Evolutionary conservation across 2,329 filamentous ascomycete genomes (phyloP), one percentile per base, ranked within the genome.

Genomic region (Rasamsonia emersonii): DNA sequence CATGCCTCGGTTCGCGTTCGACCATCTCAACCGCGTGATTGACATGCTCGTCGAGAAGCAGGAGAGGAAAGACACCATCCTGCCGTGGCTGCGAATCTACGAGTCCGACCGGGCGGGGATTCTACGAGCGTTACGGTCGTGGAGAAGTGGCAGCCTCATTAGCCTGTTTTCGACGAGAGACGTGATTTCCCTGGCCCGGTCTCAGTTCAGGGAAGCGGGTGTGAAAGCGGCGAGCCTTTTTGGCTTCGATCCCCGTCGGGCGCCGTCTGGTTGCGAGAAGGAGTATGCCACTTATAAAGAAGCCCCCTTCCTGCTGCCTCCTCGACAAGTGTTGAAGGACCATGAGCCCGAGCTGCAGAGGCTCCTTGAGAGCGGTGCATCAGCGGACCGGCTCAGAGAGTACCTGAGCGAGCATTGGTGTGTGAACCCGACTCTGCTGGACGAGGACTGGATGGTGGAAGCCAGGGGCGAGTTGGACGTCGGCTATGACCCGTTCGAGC

Each of bases 261-360:
- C 29, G 9, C 36, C 36, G n/a, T 27, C 32, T 9, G 36, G 36
- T 8, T 38, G 36, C 25, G 27, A 35, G 24, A 32, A 30, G 13
- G 36, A 38, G 13, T 32, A 34, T 18, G 30, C 35, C 6, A 35
- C 26, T 4, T 38, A 32, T 8, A 24, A 25, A 11, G 18, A 35
- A 11, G 19, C 25, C 7, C 36, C 36, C 16, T 28, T 38, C 6
- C 24, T 38, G 14, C 36, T 35, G 23, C 32, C 36, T 19, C 32
- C 36, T 9, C 25, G 32, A 18, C 26, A 29, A 17, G 21, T 38
- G 3, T 23, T 35, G 25, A 32, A 27, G 14, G 33, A 35, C 5
- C 23, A 38, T 25, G 36, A 38, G 14, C 36, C 36, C 3, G 32
- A 38, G 18, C 25, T 38, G 11, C 20, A 35, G 8, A 25, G 11